Evolutionary conservation across 179 eudicot genomes (phyloP), one percentile per base, ranked within the genome.

Genomic region (Amaranthus tricolor): DNA sequence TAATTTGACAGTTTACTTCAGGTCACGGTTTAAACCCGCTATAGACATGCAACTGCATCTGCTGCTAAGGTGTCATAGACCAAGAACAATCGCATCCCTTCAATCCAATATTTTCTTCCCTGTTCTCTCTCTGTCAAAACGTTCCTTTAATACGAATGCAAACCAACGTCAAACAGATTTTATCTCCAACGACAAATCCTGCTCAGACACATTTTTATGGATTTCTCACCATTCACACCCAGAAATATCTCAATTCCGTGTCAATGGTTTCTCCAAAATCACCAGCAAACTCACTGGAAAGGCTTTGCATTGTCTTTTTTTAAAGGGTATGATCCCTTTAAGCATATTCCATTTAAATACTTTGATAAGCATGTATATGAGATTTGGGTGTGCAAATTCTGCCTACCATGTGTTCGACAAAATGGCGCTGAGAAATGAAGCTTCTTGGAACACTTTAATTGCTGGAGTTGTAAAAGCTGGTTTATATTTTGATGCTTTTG

Each of bases 381-480:
- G 73, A 68, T 86, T 88, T 51, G 93, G 90, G 17, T 78, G 74
- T 17, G 60, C 84, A 0, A 56, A 69, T 15, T 75, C 53, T 74
- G 93, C 95, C 9, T 62, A 82, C 56, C 40, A 81, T 31, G 73
- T 92, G 88, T 92, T 92, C 31, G 95, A 90, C 73, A 44, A 66
- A 86, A 88, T 92, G 95, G 87, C 86, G 20, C 84, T 77, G 0
- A 88, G 90, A 78, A 90, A 90, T 73, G 85, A 65, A 48, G 90
- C 87, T 71, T 84, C 97, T 73, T 92, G 93, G 97, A 90, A 86
- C 74, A 85, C 88, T 64, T 78, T 92, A 88, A 77, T 88, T 43
- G 90, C 95, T 2, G 88, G 81, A 53, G 81, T 82, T 73, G 95
- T 92, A 19, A 81, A 84, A 20, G 84, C 11, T 61, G 89, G 84